A percentile compares a stretch with the other conserved stretches of the same genome.
phyloP scores from a whole-genome alignment of 2,329 filamentous ascomycete species.

The Mycosphaerelloides madeirae region DNA sequence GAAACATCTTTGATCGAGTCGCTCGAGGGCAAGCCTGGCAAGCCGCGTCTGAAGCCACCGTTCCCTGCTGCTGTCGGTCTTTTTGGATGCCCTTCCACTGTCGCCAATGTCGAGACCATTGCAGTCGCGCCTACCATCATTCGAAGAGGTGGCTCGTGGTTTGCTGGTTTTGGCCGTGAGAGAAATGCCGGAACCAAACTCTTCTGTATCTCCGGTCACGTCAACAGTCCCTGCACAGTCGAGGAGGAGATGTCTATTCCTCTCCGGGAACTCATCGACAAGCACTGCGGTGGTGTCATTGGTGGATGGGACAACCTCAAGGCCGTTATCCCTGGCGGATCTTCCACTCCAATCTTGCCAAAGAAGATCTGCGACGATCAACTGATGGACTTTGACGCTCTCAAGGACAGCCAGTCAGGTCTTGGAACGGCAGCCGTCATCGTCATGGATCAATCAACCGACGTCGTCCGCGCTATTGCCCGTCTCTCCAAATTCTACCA shows the following conservation, averaged over 20 bases:
- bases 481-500: constrained; percentile 95
- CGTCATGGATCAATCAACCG: constrained; percentile 97
- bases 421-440: constrained; percentile 96
- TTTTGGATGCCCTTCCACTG: constrained; percentile 95
- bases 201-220: constrained; percentile 95
- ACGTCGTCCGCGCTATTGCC: constrained; percentile 90
- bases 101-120: constrained; percentile 96
- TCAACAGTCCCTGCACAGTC: constrained; percentile 97
- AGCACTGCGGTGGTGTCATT: constrained; percentile 93
- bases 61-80: constrained; percentile 97
- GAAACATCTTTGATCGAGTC: constrained; percentile 98
- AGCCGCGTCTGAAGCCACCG: constrained; percentile 96
- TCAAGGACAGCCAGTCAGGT: constrained; percentile 97
- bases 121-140: constrained; percentile 94
- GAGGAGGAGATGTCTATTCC: constrained; percentile 99
- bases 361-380: constrained; percentile 88
- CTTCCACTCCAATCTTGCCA: constrained; percentile 91
- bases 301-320: constrained; percentile 98
- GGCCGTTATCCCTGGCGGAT: constrained; percentile 92
- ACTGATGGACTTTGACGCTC: constrained; percentile 96
- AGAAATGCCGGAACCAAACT: constrained; percentile 97
- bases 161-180: constrained; percentile 88
- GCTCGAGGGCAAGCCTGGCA: constrained; percentile 95
- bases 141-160: constrained; percentile 88
- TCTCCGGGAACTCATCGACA: constrained; percentile 91